Base-by-base conservation (phyloP, 2,329 filamentous ascomycete genomes). In the Diplocarpon rosae region DNA sequence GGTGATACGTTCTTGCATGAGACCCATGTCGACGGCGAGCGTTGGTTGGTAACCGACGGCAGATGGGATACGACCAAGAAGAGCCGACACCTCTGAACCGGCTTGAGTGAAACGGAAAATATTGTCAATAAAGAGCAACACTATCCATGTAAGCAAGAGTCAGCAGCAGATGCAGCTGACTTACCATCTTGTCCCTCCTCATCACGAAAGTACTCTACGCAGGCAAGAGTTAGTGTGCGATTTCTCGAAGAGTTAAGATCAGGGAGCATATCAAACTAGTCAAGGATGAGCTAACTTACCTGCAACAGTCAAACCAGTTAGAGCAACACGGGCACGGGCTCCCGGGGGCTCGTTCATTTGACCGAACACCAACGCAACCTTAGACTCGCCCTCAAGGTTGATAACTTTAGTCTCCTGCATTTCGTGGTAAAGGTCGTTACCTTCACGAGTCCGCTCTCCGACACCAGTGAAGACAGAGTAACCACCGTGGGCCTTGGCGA, bases 381-480 rank as follows among this genome's bases (percentile, higher is more conserved):
- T 98, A 70, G 92, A 96, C 65, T 95, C 90, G 71, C 92, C 92
- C 57, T 98, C 92, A 59, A 98, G 87, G 72, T 98, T 82, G 72
- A 98, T 98, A 79, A 98, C 92, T 66, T 85, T 87, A 60, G 92
- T 98, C 76, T 98, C 90, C 78, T 96, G 92, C 92, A 98, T 98
- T 81, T 98, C 92, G 76, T 98, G 90, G 84, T 98, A 98, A 78
- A 98, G 72, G 83, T 98, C 92, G 82, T 98, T 98, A 80, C 92
- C 92, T 83, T 98, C 92, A 87, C 92, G 92, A 68, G 92, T 98
- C 78, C 92, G 90, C 84, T 98, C 92, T 70, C 92, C 92, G 73
- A 98, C 92, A 90, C 92, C 92, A 67, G 88, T 95, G 84, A 98
- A 98, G 69, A 98, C 92, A 59, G 92, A 98, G 85, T 94, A 98